Percentiles rank a stretch among this genome's conserved stretches.
Evolutionary conservation across 2,329 filamentous ascomycete genomes (phyloP).

Genomic region (Claviceps arundinis): DNA sequence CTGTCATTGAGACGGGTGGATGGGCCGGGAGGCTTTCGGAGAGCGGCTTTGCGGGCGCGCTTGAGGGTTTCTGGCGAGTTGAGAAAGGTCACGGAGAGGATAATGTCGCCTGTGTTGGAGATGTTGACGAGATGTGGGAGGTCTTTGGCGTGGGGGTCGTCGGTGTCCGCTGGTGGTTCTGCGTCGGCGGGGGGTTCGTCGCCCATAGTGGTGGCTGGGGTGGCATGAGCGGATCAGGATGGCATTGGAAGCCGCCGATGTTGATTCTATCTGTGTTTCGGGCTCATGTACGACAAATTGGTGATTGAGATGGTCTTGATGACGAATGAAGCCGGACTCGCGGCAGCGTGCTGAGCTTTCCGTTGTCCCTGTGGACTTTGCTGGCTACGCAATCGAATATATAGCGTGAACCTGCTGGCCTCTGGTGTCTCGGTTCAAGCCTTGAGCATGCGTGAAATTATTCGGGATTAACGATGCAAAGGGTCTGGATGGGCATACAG

Average conservation of each 20-base stretch:
- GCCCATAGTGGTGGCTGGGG: neutral
- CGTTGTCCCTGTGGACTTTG: no score
- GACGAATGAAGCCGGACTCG: no score
- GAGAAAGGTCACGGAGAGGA: conserved; percentile 54
- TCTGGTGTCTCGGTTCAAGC: no score
- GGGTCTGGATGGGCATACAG: no score
- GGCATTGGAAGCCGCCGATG: neutral
- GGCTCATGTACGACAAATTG: no score
- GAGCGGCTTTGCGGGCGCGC: conserved; percentile 24
- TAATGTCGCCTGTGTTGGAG: conserved; percentile 44
- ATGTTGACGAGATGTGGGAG: conserved; percentile 31
- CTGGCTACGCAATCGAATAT: no score
- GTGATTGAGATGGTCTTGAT: no score
- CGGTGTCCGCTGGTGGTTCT: conserved; percentile 1
- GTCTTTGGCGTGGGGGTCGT: conserved; percentile 5
- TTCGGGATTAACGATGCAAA: no score
- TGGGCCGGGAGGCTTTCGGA: conserved; percentile 16
- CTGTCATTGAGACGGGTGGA: conserved; percentile 3
- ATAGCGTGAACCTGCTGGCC: no score
- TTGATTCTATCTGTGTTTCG: neutral
- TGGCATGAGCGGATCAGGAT: neutral
- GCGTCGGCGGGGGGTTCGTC: conserved; percentile 5
- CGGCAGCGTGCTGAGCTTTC: no score
- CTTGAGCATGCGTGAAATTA: no score
- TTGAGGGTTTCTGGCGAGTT: conserved; percentile 39